These are phyloP conservation scores for Capronia epimyces DNA, from an alignment of 2,329 filamentous ascomycete species.

Conservation along the genomic window DNA sequence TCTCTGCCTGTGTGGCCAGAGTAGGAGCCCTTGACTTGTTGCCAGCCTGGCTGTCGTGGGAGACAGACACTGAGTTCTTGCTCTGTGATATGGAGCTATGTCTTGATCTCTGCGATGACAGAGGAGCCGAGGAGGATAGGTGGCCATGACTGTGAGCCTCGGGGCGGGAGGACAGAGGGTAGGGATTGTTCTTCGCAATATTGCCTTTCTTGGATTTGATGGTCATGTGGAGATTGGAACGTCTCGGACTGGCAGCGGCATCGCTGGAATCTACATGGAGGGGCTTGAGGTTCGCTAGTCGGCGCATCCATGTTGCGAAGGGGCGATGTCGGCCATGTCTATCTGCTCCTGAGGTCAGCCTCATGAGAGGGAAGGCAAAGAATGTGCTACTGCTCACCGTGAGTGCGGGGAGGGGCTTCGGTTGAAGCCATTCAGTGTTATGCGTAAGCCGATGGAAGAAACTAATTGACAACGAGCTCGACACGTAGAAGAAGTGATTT, in stretches of 20 bases:
- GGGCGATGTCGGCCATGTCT: constrained; percentile 70
- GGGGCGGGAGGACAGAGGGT: constrained; percentile 65
- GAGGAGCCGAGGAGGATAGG: constrained; percentile 48
- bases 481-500: neutral
- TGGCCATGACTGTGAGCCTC: constrained; percentile 44
- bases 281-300: constrained; percentile 78
- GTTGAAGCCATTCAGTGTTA: constrained; percentile 25
- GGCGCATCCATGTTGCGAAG: constrained; percentile 91
- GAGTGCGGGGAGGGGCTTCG: constrained; percentile 23
- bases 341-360: constrained; percentile 46
- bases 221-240: constrained; percentile 22
- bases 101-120: constrained; percentile 52
- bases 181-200: constrained; percentile 78
- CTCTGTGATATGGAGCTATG: constrained; percentile 52
- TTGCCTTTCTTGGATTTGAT: constrained; percentile 52
- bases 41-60: constrained; percentile 53
- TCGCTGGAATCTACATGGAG: constrained; percentile 54
- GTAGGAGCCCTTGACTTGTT: constrained; percentile 72
- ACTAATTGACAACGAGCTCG: neutral
- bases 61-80: constrained; percentile 57
- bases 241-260: constrained; percentile 23
- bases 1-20: constrained; percentile 75
- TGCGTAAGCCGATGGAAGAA: neutral
- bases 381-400: constrained; percentile 19
- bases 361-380: neutral